phyloP scores from a whole-genome alignment of 768 basidiomycete species.

The Rhodotorula paludigena region DNA sequence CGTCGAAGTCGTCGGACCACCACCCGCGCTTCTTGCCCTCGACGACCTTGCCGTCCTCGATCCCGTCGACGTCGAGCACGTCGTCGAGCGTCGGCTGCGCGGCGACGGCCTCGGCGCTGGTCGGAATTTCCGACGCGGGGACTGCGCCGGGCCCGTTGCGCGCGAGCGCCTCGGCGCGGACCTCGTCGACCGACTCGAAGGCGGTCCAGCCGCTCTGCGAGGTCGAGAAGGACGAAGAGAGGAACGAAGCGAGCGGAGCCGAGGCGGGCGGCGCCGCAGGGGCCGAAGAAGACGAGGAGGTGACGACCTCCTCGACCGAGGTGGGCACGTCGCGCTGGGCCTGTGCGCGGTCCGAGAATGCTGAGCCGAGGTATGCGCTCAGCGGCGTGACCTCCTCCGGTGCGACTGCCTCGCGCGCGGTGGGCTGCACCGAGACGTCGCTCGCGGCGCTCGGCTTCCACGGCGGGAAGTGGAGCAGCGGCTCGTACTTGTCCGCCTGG shows the following conservation, averaged over 20 bases:
- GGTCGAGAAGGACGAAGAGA: constrained; percentile 8
- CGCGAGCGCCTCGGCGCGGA: constrained; percentile 16
- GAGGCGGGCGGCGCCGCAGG: not conserved
- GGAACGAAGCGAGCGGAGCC: constrained; percentile 13
- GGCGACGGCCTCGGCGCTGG: constrained; percentile 15
- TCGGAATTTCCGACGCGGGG: not conserved
- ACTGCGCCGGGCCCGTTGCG: not conserved
- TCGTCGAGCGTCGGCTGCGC: constrained; percentile 12
- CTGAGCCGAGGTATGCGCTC: not conserved
- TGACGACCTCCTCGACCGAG: not conserved
- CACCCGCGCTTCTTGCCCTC: constrained; percentile 4
- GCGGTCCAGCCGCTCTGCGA: not conserved
- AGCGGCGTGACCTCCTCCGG: not conserved
- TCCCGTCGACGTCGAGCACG: constrained; percentile 16
- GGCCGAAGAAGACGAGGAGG: too few relatives aligned
- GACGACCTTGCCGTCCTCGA: constrained; percentile 7
- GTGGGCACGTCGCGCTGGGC: not conserved
- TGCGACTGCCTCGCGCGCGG: not conserved
- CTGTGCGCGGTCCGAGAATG: not conserved
- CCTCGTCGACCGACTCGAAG: constrained; percentile 10
- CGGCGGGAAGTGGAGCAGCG: constrained; percentile 14
- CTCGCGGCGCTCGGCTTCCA: not conserved
- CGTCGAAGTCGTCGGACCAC: too few relatives aligned
- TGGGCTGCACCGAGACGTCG: not conserved
- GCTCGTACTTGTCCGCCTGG: constrained; percentile 2